These are phyloP conservation scores for Cairneyella variabilis DNA, from an alignment of 495 filamentous ascomycete species.

Conservation along the genomic window DNA sequence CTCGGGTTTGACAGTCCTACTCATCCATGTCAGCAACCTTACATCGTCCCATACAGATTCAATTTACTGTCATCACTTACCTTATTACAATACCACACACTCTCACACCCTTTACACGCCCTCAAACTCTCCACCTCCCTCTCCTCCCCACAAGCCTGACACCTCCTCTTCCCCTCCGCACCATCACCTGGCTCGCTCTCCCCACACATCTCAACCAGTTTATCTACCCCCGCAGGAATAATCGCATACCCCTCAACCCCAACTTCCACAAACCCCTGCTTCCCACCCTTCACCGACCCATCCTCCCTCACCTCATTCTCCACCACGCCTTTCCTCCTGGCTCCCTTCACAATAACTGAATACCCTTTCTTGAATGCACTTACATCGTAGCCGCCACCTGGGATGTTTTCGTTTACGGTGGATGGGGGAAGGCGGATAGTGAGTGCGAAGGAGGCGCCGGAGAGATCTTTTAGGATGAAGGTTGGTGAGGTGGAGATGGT, in stretches of 20 bases:
- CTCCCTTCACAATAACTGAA: slow-evolving; percentile 1
- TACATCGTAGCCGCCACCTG: slow-evolving; percentile 9
- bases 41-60: background rate
- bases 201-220: slow-evolving; percentile 8
- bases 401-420: background rate
- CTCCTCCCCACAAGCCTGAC: slow-evolving; percentile 12
- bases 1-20: slow-evolving; percentile 18
- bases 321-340: slow-evolving; percentile 10
- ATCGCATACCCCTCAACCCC: background rate
- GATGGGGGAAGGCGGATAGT: slow-evolving; percentile 5
- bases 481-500: slow-evolving; percentile 20
- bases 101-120: slow-evolving; percentile 19
- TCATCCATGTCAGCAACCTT: background rate
- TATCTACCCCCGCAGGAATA: slow-evolving; percentile 3
- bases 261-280: slow-evolving; percentile 17
- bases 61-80: slow-evolving; percentile 10
- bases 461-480: slow-evolving; percentile 16
- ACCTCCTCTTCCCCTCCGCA: background rate
- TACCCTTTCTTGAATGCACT: slow-evolving; percentile 20
- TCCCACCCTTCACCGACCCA: too few relatives aligned
- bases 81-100: slow-evolving; percentile 24
- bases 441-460: slow-evolving; percentile 14
- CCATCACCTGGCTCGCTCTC: background rate
- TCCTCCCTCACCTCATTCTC: too few relatives aligned
- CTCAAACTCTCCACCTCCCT: background rate